Evolutionary conservation across 1,284 basidiomycete species (phyloP).

Genomic region (Xerocomus tenax): DNA sequence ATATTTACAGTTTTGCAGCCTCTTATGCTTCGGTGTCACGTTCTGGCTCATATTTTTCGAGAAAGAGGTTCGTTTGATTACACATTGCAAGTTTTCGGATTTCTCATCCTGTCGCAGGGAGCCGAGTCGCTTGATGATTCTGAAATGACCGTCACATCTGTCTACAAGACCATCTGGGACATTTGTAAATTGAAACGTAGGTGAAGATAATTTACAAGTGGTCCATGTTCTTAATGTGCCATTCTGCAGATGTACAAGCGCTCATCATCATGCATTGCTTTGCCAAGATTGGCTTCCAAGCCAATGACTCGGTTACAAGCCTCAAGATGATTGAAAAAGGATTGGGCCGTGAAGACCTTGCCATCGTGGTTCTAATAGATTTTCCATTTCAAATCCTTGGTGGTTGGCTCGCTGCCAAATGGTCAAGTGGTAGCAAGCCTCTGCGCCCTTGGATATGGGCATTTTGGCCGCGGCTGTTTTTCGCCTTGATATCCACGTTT

Average conservation of each 20-base stretch:
- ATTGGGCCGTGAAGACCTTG: slow-evolving; percentile 89
- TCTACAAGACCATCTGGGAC: slow-evolving; percentile 91
- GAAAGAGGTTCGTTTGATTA: slow-evolving; percentile 62
- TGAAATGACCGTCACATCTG: slow-evolving; percentile 85
- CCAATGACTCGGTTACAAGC: slow-evolving; percentile 87
- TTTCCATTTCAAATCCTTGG: slow-evolving; percentile 96
- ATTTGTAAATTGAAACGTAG: slow-evolving; percentile 87
- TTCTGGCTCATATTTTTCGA: slow-evolving; percentile 84
- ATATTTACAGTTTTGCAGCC: slow-evolving; percentile 84
- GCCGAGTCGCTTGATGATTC: slow-evolving; percentile 63
- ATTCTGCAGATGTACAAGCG: slow-evolving; percentile 72
- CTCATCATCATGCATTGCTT: slow-evolving; percentile 85
- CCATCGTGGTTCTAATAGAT: slow-evolving; percentile 90
- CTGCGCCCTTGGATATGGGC: slow-evolving; percentile 84
- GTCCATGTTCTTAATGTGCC: background rate
- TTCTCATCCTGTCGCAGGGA: slow-evolving; percentile 41
- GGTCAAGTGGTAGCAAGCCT: slow-evolving; percentile 72
- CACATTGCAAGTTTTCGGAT: slow-evolving; percentile 2
- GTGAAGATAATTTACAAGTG: slow-evolving; percentile 5
- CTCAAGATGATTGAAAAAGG: slow-evolving; percentile 98
- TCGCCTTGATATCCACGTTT: slow-evolving; percentile 67
- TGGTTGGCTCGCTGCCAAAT: slow-evolving; percentile 92
- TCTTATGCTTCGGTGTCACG: slow-evolving; percentile 77
- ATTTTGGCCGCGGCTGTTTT: slow-evolving; percentile 79
- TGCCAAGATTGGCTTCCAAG: slow-evolving; percentile 92